Evolutionary conservation across 2,329 filamentous ascomycete species (phyloP).

Genomic region (Pseudofabraea citricarpa): DNA sequence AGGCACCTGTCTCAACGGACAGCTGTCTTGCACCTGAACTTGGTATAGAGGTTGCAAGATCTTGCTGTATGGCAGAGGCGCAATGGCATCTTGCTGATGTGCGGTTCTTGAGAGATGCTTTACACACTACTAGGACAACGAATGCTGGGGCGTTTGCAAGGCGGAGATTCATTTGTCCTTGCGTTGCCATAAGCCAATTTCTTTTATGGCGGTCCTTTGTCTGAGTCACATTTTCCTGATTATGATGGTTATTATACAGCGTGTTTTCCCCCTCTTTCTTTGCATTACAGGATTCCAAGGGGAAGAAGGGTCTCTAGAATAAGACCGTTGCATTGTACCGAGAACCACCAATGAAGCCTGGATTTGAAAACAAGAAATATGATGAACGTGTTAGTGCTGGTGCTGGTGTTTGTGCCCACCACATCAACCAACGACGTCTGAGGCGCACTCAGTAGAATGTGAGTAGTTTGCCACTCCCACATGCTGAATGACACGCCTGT

Average conservation of each 20-base stretch:
- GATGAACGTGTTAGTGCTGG: too few relatives aligned
- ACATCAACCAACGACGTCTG: too few relatives aligned
- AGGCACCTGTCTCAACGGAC: slow-evolving; percentile 17
- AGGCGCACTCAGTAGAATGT: too few relatives aligned
- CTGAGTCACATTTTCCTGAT: slow-evolving; percentile 19
- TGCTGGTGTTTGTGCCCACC: too few relatives aligned
- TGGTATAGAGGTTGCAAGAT: slow-evolving; percentile 16
- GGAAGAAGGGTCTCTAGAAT: slow-evolving; percentile 21
- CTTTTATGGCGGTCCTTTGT: slow-evolving; percentile 11
- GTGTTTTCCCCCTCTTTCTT: slow-evolving; percentile 22
- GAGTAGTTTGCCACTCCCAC: too few relatives aligned
- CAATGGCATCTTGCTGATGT: slow-evolving; percentile 12
- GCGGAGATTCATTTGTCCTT: too few relatives aligned
- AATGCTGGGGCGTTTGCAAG: slow-evolving; percentile 4
- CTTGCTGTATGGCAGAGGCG: slow-evolving; percentile 14
- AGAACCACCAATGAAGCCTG: slow-evolving; percentile 6
- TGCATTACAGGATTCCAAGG: slow-evolving; percentile 22
- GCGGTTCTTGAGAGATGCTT: slow-evolving; percentile 11
- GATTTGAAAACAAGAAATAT: neutral
- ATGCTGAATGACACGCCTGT: too few relatives aligned
- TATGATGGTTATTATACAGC: slow-evolving; percentile 27
- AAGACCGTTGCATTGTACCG: slow-evolving; percentile 22
- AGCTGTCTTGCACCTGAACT: slow-evolving; percentile 15
- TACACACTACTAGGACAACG: slow-evolving; percentile 4
- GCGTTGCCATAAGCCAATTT: neutral